These are phyloP conservation scores for Hyphopichia khmerensis DNA, from an alignment of 1,139 yeast species.

Conservation along the genomic window DNA sequence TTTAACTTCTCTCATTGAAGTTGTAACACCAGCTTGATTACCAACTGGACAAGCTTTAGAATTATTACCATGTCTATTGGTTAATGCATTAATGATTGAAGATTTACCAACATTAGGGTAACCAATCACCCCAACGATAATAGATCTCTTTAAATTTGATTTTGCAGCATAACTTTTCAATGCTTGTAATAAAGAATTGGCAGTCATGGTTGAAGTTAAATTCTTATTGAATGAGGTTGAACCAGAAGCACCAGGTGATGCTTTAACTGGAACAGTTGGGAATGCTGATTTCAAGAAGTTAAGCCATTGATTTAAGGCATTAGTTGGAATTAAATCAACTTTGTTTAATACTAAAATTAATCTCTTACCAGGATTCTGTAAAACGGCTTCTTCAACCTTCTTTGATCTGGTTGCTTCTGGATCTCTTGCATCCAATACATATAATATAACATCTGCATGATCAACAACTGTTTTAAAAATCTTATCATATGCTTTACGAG, in stretches of 20 bases:
- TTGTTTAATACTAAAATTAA: conserved; percentile 84
- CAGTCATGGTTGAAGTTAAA: conserved; percentile 69
- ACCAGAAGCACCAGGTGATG: conserved; percentile 54
- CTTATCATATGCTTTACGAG: conserved; percentile 91
- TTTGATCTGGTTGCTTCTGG: conserved; percentile 94
- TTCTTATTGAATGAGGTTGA: conserved; percentile 74
- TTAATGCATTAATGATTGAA: conserved; percentile 86
- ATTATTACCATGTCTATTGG: conserved; percentile 71
- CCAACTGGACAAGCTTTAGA: conserved; percentile 92
- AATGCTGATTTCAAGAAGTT: conserved; percentile 74
- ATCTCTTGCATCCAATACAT: conserved; percentile 95
- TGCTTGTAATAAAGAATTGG: conserved; percentile 72
- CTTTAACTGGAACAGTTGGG: conserved; percentile 86
- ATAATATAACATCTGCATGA: conserved; percentile 83
- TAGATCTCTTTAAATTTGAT: conserved; percentile 85
- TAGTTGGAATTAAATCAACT: conserved; percentile 87
- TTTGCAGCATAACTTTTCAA: conserved; percentile 83
- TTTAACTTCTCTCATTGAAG: conserved; percentile 86
- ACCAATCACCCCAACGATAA: conserved; percentile 93
- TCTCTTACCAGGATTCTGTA: conserved; percentile 76
- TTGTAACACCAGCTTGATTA: conserved; percentile 96
- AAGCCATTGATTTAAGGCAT: conserved; percentile 82
- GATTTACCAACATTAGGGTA: conserved; percentile 95
- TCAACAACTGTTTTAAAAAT: conserved; percentile 82
- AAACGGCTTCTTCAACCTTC: conserved; percentile 86